A percentile compares a stretch with the other conserved stretches of the same genome.
Conservation (phyloP, 306 rosid species). For the Styphnolobium japonicum region DNA sequence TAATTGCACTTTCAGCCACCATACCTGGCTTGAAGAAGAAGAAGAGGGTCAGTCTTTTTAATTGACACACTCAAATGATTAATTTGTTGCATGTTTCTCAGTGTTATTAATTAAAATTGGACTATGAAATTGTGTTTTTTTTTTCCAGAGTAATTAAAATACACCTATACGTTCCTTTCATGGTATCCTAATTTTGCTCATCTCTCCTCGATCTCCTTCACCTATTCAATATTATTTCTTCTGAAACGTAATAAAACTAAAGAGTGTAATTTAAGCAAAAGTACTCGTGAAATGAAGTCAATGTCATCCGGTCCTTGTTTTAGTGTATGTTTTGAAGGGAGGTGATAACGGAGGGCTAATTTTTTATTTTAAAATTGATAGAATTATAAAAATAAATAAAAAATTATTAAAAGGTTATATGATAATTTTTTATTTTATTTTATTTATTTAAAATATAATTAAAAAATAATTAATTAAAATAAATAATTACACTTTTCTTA, state of each 20-base stretch:
- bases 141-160: background rate
- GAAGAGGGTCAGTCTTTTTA: slow-evolving; percentile 7
- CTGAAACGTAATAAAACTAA: background rate
- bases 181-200: background rate
- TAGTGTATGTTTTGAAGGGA: too few species aligned
- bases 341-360: too few species aligned
- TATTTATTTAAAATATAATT: too few species aligned
- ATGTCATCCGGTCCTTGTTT: background rate
- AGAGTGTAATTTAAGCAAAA: slow-evolving; percentile 5
- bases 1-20: slow-evolving; percentile 30
- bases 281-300: background rate
- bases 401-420: too few species aligned
- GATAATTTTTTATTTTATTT: too few species aligned
- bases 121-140: background rate
- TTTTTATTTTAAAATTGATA: too few species aligned
- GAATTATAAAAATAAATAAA: too few species aligned
- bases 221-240: background rate
- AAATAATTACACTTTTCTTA: too few species aligned
- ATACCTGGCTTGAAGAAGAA: slow-evolving; percentile 32
- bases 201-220: background rate
- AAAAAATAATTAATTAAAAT: too few species aligned
- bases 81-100: background rate
- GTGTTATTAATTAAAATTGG: background rate
- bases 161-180: background rate
- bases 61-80: background rate